A percentile compares a stretch with the other conserved stretches of the same genome.
These are phyloP conservation scores for Phlebiopsis gigantea DNA, from an alignment of 768 basidiomycete genomes.

Conservation along the genomic window DNA sequence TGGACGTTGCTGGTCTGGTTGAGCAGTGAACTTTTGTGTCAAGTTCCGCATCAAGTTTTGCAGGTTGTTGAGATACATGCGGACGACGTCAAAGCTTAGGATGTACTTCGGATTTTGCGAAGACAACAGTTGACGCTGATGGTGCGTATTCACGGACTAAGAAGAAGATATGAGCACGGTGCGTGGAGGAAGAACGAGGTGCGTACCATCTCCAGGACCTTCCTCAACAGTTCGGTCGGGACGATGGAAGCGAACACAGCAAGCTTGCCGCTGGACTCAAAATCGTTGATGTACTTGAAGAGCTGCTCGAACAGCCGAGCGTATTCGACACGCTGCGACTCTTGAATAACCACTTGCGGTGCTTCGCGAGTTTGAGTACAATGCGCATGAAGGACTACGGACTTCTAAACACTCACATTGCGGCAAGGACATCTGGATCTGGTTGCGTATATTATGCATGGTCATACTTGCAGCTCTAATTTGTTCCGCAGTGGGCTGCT, in stretches of 20 bases:
- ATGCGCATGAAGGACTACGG: neutral
- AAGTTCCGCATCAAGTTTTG: constrained; percentile 20
- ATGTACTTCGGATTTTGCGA: neutral
- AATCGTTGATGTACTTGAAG: neutral
- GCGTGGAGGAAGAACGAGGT: neutral
- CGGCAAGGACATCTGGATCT: neutral
- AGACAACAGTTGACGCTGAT: neutral
- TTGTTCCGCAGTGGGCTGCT: neutral
- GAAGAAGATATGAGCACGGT: neutral
- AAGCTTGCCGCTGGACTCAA: neutral
- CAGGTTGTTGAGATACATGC: constrained; percentile 38
- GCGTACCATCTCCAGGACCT: constrained; percentile 1
- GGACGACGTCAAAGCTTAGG: neutral
- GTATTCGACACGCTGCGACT: neutral
- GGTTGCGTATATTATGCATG: neutral
- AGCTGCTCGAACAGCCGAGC: neutral
- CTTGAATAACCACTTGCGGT: neutral
- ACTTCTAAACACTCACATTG: neutral
- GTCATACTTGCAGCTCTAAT: neutral
- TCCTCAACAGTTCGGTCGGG: neutral
- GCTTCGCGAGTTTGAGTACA: neutral
- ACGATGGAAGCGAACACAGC: neutral
- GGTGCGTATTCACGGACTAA: neutral
- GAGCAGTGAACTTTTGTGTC: neutral
- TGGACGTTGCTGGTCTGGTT: neutral